A percentile compares a stretch with the other conserved stretches of the same genome.
Evolutionary conservation across 208 protist species (phyloP).

Genomic region (Leptomonas seymouri): DNA sequence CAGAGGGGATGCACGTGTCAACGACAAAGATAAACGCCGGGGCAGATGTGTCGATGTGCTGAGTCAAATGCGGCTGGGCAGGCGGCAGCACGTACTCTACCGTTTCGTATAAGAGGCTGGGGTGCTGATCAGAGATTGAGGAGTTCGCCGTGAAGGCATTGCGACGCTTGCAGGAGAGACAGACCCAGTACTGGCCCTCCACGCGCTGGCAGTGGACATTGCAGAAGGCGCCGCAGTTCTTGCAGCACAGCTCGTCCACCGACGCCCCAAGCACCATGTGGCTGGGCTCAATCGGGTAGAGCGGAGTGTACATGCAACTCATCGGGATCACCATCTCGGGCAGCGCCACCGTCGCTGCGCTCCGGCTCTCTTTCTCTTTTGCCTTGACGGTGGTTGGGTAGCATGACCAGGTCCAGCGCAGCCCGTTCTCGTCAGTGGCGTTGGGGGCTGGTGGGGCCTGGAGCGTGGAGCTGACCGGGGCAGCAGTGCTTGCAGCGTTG

Average conservation of each 20-base stretch:
- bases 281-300: constrained; percentile 50
- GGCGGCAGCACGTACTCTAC: constrained; percentile 81
- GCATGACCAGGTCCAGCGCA: constrained; percentile 89
- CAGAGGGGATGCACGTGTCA: constrained; percentile 93
- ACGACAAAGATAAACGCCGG: constrained; percentile 95
- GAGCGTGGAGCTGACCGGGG: neutral
- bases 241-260: constrained; percentile 46
- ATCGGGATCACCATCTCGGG: constrained; percentile 89
- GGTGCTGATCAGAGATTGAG: constrained; percentile 52
- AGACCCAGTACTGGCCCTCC: constrained; percentile 78
- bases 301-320: constrained; percentile 90
- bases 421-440: constrained; percentile 63
- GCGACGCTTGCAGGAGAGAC: constrained; percentile 71
- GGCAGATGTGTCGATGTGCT: neutral
- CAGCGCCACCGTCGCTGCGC: constrained; percentile 40
- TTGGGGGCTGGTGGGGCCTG: constrained; percentile 43
- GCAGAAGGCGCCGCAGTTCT: constrained; percentile 75
- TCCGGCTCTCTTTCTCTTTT: constrained; percentile 39
- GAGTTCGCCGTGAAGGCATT: constrained; percentile 56
- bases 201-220: constrained; percentile 66
- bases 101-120: constrained; percentile 70
- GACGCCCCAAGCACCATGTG: constrained; percentile 51
- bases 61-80: constrained; percentile 11
- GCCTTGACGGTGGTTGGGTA: constrained; percentile 70
- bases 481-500: neutral